A percentile compares a stretch with the other conserved stretches of the same genome.
Evolutionary conservation across 331 rosid species (phyloP).

Genomic region (Malus hybrid): DNA sequence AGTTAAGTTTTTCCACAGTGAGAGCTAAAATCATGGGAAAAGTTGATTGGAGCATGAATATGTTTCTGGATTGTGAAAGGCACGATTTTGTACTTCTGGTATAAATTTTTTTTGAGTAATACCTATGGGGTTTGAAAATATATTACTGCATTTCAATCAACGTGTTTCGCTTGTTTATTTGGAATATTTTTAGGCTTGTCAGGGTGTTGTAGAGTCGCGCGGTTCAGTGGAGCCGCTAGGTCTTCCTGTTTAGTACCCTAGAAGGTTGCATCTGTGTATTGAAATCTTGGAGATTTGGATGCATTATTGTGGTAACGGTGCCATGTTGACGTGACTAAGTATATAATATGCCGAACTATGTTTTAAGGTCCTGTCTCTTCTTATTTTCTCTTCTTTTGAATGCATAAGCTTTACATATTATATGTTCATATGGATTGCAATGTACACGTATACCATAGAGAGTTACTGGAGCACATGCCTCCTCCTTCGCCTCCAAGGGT

Average conservation of each 20-base stretch:
- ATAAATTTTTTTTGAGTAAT: slow-evolving; percentile 4
- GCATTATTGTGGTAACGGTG: neutral
- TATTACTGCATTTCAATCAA: neutral
- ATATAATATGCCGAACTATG: neutral
- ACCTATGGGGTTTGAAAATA: neutral
- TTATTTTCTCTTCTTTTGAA: neutral
- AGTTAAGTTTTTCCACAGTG: slow-evolving; percentile 85
- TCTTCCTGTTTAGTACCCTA: neutral
- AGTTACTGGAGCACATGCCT: slow-evolving; percentile 42
- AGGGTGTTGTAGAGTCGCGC: neutral
- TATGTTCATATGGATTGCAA: neutral
- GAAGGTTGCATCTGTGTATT: neutral
- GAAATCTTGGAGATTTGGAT: neutral
- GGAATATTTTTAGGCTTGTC: neutral
- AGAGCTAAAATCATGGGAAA: slow-evolving; percentile 79
- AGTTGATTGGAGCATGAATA: slow-evolving; percentile 65
- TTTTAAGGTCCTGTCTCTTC: neutral
- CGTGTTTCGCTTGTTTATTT: neutral
- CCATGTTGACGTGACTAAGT: neutral
- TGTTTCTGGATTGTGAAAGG: slow-evolving; percentile 95
- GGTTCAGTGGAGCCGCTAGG: neutral
- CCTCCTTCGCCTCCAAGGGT: slow-evolving; percentile 27
- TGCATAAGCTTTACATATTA: neutral
- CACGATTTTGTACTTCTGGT: slow-evolving; percentile 95
- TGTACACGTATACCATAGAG: slow-evolving; percentile 32